These are phyloP conservation scores for Petunia secreta DNA, from an alignment of 257 asterid species.

Conservation along the genomic window DNA sequence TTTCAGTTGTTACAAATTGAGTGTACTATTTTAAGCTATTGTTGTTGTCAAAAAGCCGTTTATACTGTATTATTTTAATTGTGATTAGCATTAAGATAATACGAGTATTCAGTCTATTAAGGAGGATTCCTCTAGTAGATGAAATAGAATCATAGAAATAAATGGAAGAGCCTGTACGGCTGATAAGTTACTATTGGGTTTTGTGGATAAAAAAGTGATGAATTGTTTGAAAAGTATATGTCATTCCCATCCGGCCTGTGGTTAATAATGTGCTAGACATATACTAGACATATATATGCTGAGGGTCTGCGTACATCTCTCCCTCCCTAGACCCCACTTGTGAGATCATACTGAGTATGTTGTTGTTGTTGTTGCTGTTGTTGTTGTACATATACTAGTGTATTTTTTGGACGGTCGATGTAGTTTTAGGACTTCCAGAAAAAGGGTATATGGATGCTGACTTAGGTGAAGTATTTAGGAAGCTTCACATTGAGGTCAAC, in stretches of 20 bases:
- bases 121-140: not conserved
- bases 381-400: no score
- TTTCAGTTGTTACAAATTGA: not conserved
- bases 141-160: not conserved
- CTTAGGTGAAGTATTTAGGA: not conserved
- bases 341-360: no score
- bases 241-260: not conserved
- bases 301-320: no score
- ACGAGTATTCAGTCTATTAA: not conserved
- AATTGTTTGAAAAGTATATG: not conserved
- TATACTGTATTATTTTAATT: not conserved
- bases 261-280: not conserved
- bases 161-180: not conserved
- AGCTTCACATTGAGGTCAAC: not conserved
- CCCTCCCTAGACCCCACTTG: no score
- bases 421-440: not conserved
- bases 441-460: not conserved
- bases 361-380: no score
- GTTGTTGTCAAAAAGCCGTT: not conserved
- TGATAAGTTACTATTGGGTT: not conserved
- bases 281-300: no score
- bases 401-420: not conserved
- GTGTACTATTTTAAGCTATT: not conserved
- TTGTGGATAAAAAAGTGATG: slow-evolving; percentile 7
- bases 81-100: not conserved